Conservation (phyloP, 805 yeast species). For the Cyberlindnera xylosilytica region DNA sequence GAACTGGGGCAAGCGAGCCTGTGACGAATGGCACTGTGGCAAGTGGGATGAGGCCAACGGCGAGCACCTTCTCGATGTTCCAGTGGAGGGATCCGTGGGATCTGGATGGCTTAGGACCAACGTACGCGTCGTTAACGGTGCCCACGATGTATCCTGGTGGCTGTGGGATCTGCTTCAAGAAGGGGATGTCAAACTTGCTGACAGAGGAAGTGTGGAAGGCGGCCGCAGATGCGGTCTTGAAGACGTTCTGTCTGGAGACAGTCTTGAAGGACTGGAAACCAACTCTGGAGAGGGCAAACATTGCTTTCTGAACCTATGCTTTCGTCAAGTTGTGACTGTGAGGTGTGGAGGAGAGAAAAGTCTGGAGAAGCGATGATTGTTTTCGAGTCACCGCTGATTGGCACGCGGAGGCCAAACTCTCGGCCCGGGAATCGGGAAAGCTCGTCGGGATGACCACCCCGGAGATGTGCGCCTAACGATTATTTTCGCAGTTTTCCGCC, state of each 20-base stretch:
- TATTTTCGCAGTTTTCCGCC: not conserved
- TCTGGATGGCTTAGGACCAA: conserved; percentile 58
- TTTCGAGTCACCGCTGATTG: conserved; percentile 16
- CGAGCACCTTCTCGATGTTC: conserved; percentile 78
- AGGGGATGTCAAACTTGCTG: conserved; percentile 39
- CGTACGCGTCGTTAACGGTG: conserved; percentile 87
- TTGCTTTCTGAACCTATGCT: too few relatives aligned
- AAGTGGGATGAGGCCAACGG: conserved; percentile 74
- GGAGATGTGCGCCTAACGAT: conserved; percentile 4
- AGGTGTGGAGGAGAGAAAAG: not conserved
- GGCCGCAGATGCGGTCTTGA: conserved; percentile 6
- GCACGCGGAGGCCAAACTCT: conserved; percentile 3
- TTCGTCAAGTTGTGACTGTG: not conserved
- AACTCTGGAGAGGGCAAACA: conserved; percentile 12
- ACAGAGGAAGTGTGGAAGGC: conserved; percentile 28
- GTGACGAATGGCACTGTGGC: conserved; percentile 70
- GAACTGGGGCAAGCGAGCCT: conserved; percentile 65
- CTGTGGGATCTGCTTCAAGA: conserved; percentile 63
- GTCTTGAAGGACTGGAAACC: conserved; percentile 12
- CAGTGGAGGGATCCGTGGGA: conserved; percentile 89
- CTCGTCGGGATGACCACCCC: conserved; percentile 5
- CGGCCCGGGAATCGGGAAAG: conserved; percentile 17
- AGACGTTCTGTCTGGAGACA: conserved; percentile 6
- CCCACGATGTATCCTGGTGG: conserved; percentile 91
- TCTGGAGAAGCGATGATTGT: conserved; percentile 13